Evolutionary conservation across 2,329 filamentous ascomycete genomes (phyloP).

Genomic region (Boeremia exigua): DNA sequence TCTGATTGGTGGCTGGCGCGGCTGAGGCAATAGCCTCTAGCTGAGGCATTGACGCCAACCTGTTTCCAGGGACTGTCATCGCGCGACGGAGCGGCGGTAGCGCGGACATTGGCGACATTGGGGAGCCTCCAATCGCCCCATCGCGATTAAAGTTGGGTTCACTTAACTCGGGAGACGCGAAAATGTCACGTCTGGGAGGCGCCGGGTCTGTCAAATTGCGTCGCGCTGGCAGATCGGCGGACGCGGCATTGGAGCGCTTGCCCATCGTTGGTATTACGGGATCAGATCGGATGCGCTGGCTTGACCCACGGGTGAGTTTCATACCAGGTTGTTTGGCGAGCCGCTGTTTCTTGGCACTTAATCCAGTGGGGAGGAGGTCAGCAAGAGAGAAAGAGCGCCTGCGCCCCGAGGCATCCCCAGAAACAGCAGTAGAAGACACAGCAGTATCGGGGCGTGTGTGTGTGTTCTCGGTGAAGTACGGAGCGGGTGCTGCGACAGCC

Average conservation of each 20-base stretch:
- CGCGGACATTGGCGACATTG: conserved; percentile 32
- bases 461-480: conserved; percentile 14
- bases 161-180: conserved; percentile 33
- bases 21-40: conserved; percentile 38
- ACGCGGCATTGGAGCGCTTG: conserved; percentile 40
- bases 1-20: conserved; percentile 41
- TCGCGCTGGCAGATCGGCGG: conserved; percentile 46
- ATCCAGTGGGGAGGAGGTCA: conserved; percentile 50
- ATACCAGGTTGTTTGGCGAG: conserved; percentile 24
- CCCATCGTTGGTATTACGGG: conserved; percentile 47
- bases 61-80: conserved; percentile 28
- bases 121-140: conserved; percentile 22
- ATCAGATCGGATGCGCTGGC: conserved; percentile 43
- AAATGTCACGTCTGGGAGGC: conserved; percentile 38
- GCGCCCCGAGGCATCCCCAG: conserved; percentile 40
- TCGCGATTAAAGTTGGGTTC: conserved; percentile 21
- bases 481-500: conserved; percentile 33
- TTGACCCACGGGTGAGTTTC: conserved; percentile 37
- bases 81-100: conserved; percentile 20
- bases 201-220: conserved; percentile 47
- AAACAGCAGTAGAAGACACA: conserved; percentile 25
- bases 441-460: conserved; percentile 15
- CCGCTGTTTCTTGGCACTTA: conserved; percentile 48
- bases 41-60: conserved; percentile 42
- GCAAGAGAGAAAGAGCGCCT: conserved; percentile 59